phyloP scores from a whole-genome alignment of 140 eudicot genomes.

The Cichorium intybus region DNA sequence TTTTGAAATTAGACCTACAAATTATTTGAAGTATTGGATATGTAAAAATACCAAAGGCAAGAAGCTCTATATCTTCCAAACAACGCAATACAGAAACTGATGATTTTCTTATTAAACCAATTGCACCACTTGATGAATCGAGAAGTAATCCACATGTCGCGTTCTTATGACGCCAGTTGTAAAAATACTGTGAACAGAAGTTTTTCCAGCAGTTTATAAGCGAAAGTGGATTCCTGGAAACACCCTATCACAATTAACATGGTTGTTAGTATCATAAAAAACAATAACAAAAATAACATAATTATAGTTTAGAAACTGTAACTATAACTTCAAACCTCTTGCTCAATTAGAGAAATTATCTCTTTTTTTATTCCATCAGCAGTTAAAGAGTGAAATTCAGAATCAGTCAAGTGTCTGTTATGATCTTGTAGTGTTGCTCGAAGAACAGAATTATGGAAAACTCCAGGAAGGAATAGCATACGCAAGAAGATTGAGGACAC shows the following conservation, averaged over 20 bases:
- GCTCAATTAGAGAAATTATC: conserved; percentile 70
- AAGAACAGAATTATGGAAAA: conserved; percentile 53
- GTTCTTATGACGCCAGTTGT: conserved; percentile 69
- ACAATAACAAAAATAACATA: neutral
- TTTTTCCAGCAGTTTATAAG: conserved; percentile 72
- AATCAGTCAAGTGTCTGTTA: conserved; percentile 76
- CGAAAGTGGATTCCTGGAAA: conserved; percentile 58
- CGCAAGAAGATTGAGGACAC: conserved; percentile 75
- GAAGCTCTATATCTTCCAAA: conserved; percentile 81
- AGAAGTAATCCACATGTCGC: conserved; percentile 62
- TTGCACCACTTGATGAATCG: conserved; percentile 67
- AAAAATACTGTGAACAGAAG: conserved; percentile 57
- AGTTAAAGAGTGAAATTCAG: conserved; percentile 69
- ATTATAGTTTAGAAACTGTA: neutral
- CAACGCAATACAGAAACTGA: conserved; percentile 74
- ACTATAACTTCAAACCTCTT: conserved; percentile 50
- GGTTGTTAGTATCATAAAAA: conserved; percentile 14
- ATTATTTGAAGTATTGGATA: conserved; percentile 1
- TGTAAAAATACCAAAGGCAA: conserved; percentile 51
- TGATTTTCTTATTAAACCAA: conserved; percentile 72
- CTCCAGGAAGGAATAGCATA: conserved; percentile 84
- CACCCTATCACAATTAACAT: conserved; percentile 53
- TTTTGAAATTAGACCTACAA: neutral
- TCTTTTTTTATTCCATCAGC: conserved; percentile 81
- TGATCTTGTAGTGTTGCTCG: conserved; percentile 73